Percentiles rank a stretch among this genome's conserved stretches.
phyloP scores from a whole-genome alignment of 306 rosid genomes.

The Vicia sativa region DNA sequence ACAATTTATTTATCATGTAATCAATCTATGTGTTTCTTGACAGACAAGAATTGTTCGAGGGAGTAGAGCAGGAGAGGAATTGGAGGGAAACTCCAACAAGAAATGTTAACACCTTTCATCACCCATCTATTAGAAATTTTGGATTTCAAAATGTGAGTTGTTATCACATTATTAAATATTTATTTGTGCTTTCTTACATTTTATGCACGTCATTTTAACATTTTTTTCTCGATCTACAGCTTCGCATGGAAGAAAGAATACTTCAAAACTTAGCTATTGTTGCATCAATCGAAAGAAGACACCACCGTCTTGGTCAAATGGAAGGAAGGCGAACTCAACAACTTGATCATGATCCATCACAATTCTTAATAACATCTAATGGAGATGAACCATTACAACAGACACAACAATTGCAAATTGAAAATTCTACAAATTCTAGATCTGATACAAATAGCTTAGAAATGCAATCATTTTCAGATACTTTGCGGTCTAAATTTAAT shows the following conservation, averaged over 20 bases:
- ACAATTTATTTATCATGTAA: constrained; percentile 2
- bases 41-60: constrained; percentile 93
- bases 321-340: constrained; percentile 59
- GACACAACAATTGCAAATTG: constrained; percentile 45
- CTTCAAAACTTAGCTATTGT: constrained; percentile 92
- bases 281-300: constrained; percentile 79
- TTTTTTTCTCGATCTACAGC: constrained; percentile 45
- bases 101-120: constrained; percentile 67
- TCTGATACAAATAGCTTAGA: constrained; percentile 56
- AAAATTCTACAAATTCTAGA: constrained; percentile 49
- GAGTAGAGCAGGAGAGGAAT: constrained; percentile 74
- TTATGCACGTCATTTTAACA: constrained; percentile 8
- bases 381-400: constrained; percentile 53
- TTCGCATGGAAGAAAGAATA: constrained; percentile 67
- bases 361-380: constrained; percentile 43
- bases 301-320: constrained; percentile 61
- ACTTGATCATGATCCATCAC: constrained; percentile 67
- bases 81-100: constrained; percentile 59
- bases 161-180: constrained; percentile 32
- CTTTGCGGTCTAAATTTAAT: constrained; percentile 69
- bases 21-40: constrained; percentile 35
- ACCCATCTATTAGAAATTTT: constrained; percentile 65
- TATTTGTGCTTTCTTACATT: constrained; percentile 23
- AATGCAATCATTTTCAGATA: constrained; percentile 75
- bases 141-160: constrained; percentile 73